These are phyloP conservation scores for Claviceps monticola DNA, from an alignment of 2,329 filamentous ascomycete species.

Conservation along the genomic window DNA sequence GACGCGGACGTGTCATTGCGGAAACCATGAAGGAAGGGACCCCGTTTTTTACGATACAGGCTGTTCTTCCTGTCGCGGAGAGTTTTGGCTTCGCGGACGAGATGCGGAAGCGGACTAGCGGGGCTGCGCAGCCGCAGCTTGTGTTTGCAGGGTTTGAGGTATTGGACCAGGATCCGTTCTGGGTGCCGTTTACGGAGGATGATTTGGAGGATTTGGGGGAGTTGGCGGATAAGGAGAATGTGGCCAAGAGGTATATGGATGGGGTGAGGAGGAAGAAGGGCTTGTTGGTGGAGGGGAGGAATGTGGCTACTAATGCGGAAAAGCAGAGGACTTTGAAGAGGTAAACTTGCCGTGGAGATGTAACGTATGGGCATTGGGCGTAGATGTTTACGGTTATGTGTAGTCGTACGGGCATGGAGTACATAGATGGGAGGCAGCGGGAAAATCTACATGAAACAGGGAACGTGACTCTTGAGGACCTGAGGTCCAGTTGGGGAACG, in stretches of 20 bases:
- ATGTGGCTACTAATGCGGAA: slow-evolving; percentile 74
- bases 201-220: slow-evolving; percentile 93
- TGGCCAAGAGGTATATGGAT: slow-evolving; percentile 94
- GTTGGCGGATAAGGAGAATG: slow-evolving; percentile 84
- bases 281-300: slow-evolving; percentile 63
- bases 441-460: too few relatives aligned
- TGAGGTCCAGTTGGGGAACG: too few relatives aligned
- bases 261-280: slow-evolving; percentile 77
- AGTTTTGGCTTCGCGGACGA: slow-evolving; percentile 94
- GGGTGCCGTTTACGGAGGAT: slow-evolving; percentile 93
- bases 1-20: slow-evolving; percentile 75
- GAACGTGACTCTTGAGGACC: too few relatives aligned
- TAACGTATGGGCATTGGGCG: too few relatives aligned
- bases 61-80: slow-evolving; percentile 79
- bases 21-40: slow-evolving; percentile 92
- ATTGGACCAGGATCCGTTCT: slow-evolving; percentile 91
- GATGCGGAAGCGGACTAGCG: slow-evolving; percentile 86
- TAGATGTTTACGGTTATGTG: too few relatives aligned
- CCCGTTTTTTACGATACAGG: slow-evolving; percentile 88
- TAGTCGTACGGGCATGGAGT: too few relatives aligned
- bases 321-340: slow-evolving; percentile 67
- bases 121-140: slow-evolving; percentile 81
- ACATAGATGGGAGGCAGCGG: too few relatives aligned
- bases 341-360: slow-evolving; percentile 16
- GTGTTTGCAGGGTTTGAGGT: slow-evolving; percentile 89